Evolutionary conservation across 495 filamentous ascomycete genomes (phyloP), one percentile per base, ranked within the genome.

Genomic region (Aspergillus steynii): DNA sequence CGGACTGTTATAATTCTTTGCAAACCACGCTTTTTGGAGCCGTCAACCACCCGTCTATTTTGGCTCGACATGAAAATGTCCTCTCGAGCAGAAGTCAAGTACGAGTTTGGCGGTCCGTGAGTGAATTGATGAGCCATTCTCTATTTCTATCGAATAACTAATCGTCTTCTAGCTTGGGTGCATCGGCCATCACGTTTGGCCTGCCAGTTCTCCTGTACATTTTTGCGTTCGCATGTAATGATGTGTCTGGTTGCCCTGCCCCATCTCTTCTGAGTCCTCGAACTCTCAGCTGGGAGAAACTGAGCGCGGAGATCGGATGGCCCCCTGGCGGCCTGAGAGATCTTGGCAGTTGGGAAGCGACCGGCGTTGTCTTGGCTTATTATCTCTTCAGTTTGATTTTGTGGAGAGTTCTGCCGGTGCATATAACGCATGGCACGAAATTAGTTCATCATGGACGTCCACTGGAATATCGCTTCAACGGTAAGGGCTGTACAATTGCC

Each of bases 381-480:
- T 94, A 91, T 67, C 65, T 87, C 29, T 75, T 91, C 66, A 88
- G 82, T 62, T 74, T 91, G 28, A 63, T 88, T 8, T 75, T 96
- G 20, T 85, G 92, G 72, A 78, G 80, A 37, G 63, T 92, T 47
- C 83, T 96, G 9, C 93, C 92, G 0, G 91, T 85, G 5, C 74
- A 83, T 37, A 85, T 85, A 62, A 75, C 78, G 1, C 71, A 88
- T 55, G 92, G 92, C 3, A 85, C 84, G 8, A 75, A 85, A 66
- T 74, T 96, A 58, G 68, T 73, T 2, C 80, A 80, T 53, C 89
- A 90, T 50, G 88, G 85, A n/a, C 83, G 82, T 77, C 60, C 89
- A 29, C 70, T 95, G 50, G 88, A 86, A 70, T 96, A 96, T 74
- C 86, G 87, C 53, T 84, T 95, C 69, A 96, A 96, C 78, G 78